A percentile compares a stretch with the other conserved stretches of the same genome.
phyloP scores from a whole-genome alignment of 129 eudicot species.

The Lactuca saligna region DNA sequence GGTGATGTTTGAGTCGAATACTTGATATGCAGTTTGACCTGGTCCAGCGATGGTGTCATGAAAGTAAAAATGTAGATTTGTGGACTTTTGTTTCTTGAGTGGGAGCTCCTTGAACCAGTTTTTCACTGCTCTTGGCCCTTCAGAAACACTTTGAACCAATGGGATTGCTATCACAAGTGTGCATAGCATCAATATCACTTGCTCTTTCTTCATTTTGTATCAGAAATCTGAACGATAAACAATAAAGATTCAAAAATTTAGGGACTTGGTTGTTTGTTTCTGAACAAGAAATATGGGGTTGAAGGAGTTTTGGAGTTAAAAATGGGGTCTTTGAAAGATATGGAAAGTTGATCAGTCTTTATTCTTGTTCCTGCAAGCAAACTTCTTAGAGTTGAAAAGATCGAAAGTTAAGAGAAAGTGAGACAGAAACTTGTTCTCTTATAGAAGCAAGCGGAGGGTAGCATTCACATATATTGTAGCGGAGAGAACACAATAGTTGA shows the following conservation, averaged over 20 bases:
- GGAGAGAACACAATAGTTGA: slow-evolving; percentile 27
- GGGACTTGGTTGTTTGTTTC: background rate
- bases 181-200: slow-evolving; percentile 27
- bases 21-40: slow-evolving; percentile 32
- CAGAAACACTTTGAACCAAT: slow-evolving; percentile 16
- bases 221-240: background rate
- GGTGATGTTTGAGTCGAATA: slow-evolving; percentile 41
- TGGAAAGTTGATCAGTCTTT: background rate
- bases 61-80: slow-evolving; percentile 45
- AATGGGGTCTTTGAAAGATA: background rate
- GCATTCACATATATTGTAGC: slow-evolving; percentile 11
- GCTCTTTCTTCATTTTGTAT: slow-evolving; percentile 31
- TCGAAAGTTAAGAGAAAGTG: background rate
- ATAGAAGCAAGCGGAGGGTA: slow-evolving; percentile 6
- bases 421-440: background rate
- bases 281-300: background rate
- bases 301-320: background rate
- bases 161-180: slow-evolving; percentile 23
- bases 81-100: slow-evolving; percentile 31
- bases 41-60: slow-evolving; percentile 42
- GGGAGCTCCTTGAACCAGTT: slow-evolving; percentile 43
- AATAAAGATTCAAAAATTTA: background rate
- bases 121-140: slow-evolving; percentile 38
- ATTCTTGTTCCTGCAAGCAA: background rate
- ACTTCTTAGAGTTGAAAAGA: background rate